These are phyloP conservation scores for Apiotrichum mycotoxinovorans DNA, from an alignment of 1,284 basidiomycete species.

Conservation along the genomic window DNA sequence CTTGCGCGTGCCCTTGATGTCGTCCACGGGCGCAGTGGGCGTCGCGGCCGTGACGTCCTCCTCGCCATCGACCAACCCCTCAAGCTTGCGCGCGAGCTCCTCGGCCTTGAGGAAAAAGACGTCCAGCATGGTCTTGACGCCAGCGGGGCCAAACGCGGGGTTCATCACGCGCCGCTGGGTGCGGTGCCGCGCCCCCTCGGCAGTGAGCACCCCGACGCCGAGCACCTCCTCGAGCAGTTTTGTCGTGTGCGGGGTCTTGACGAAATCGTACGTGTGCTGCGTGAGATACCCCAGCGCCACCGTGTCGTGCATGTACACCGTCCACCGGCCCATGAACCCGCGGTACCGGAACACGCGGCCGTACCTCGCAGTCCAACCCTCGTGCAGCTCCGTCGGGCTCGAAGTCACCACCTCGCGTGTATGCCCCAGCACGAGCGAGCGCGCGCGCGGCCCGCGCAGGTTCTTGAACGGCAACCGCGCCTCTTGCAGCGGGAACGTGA, in stretches of 20 bases:
- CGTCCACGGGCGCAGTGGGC: conserved; percentile 15
- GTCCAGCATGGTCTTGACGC: conserved; percentile 52
- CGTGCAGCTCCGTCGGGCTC: conserved; percentile 15
- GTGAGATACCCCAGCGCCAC: conserved; percentile 61
- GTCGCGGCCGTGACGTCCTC: neutral
- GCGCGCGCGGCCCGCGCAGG: neutral
- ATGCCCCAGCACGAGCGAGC: neutral
- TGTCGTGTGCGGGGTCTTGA: conserved; percentile 62
- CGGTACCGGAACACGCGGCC: conserved; percentile 25
- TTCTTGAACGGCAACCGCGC: neutral
- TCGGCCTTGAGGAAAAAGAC: conserved; percentile 63
- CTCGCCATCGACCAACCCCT: conserved; percentile 11
- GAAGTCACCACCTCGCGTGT: neutral
- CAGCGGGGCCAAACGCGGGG: conserved; percentile 47
- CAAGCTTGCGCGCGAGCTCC: conserved; percentile 51
- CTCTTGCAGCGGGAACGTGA: neutral
- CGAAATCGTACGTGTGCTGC: conserved; percentile 59
- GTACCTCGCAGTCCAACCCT: conserved; percentile 22
- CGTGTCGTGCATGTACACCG: conserved; percentile 61
- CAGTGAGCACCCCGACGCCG: conserved; percentile 42
- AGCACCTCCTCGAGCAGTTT: conserved; percentile 54
- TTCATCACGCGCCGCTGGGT: conserved; percentile 54
- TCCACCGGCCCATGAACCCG: conserved; percentile 19
- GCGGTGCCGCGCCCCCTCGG: conserved; percentile 55
- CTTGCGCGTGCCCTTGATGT: conserved; percentile 10